Base-by-base conservation (phyloP, 441 rosid species). In the Erodium trifolium region DNA sequence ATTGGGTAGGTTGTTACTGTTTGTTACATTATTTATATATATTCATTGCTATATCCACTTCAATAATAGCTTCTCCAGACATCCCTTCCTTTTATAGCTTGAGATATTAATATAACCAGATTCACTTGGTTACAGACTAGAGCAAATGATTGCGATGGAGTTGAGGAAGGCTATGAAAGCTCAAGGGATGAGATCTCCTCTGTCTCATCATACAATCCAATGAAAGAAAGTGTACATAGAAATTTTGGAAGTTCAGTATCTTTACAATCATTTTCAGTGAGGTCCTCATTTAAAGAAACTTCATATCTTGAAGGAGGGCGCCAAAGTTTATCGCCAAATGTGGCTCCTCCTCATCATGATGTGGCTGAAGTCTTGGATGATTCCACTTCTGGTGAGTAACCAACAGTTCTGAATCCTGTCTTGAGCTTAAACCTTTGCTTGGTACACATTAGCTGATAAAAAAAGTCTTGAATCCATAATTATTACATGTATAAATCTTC, bases 111-210 rank as follows among this genome's bases (percentile, higher is more conserved):
- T 3, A n/a, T 5, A 41, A 66, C 18, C 45, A 17, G 27, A 43
- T 16, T 55, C 14, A 23, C 43, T 43, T 66, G 43, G 12, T 45
- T 41, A 79, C 83, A 94, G 99, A 78, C 79, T 71, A 85, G 88
- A 84, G 97, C 84, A 71, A 86, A 82, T 86, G 95, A 90, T 76
- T 82, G 81, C 71, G 92, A 90, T 65, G 85, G 80, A 74, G 82
- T 82, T 69, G 96, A 90, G 76, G 97, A 91, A 72, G 99, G 91
- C 19, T 87, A 90, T 79, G 96, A 88, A 65, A 94, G 99, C 83
- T 90, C 92, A 66, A 86, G 87, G 72, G 99, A 94, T 86, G 99
- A 90, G 79, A 74, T 83, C 71, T 88, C 89, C 27, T 91, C 99
- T 74, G 86, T 90, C 80, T 90, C 97, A 55, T 91, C 97, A 64